A percentile compares a stretch with the other conserved stretches of the same genome.
Evolutionary conservation across 805 yeast genomes (phyloP).

Genomic region (Hagleromyces aurorensis): DNA sequence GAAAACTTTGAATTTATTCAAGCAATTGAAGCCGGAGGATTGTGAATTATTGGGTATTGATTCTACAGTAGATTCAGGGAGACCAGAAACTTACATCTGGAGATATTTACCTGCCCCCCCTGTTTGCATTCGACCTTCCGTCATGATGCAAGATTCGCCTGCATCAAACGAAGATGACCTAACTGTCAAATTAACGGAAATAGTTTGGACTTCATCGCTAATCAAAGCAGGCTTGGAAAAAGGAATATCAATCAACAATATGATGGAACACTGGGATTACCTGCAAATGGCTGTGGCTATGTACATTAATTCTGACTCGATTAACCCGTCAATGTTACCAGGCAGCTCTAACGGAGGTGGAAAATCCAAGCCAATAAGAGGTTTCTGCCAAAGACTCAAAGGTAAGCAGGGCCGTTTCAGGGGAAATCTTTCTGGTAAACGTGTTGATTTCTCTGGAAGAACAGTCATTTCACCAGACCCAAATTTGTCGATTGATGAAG

Average conservation of each 20-base stretch:
- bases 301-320: conserved; percentile 95
- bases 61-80: conserved; percentile 66
- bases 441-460: conserved; percentile 97
- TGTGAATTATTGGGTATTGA: conserved; percentile 91
- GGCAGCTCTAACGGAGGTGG: conserved; percentile 46
- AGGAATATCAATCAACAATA: conserved; percentile 84
- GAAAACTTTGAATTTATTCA: conserved; percentile 78
- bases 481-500: conserved; percentile 87
- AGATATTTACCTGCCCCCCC: conserved; percentile 98
- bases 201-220: conserved; percentile 93
- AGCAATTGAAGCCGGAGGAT: conserved; percentile 76
- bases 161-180: conserved; percentile 96
- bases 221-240: conserved; percentile 92
- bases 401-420: conserved; percentile 99
- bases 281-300: conserved; percentile 91
- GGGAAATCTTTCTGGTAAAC: conserved; percentile 95
- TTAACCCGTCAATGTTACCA: conserved; percentile 70
- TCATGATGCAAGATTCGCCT: conserved; percentile 77
- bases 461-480: conserved; percentile 99
- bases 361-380: conserved; percentile 72
- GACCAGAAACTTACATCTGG: conserved; percentile 97
- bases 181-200: conserved; percentile 91
- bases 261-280: conserved; percentile 99
- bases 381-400: conserved; percentile 92
- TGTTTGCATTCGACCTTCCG: conserved; percentile 96